Evolutionary conservation across 371 early-diverging fungal species (phyloP), one percentile per base, ranked within the genome.

Genomic region (Actinomortierella ambigua): DNA sequence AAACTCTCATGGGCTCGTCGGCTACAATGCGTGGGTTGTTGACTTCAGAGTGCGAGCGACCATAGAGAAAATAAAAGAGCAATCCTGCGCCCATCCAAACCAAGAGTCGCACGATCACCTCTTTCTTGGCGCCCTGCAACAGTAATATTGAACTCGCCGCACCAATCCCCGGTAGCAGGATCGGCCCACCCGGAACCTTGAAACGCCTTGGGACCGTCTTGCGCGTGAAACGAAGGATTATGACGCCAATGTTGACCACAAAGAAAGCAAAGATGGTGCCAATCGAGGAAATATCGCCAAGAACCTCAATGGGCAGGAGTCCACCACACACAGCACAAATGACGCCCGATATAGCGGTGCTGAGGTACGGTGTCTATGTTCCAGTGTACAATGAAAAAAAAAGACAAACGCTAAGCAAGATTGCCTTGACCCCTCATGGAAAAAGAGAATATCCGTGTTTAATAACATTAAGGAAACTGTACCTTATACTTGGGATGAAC

Each of bases 211-310:
- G 84, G 1, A 84, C 81, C 22, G 93, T 85, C 13, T 94, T 92
- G 27, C 89, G 83, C 24, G 84, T 89, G 58, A 82, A 82, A 11
- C 95, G 87, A 80, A 95, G 80, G 26, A 95, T 84, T 47, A 88
- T 80, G 3, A 90, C 88, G 51, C 90, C 90, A 34, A 86, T 64
- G 59, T 91, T 90, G 27, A 95, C 95, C 24, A 95, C 77, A 62
- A 92, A 88, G 82, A 94, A 94, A 0, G 93, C 91, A 60, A 94
- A 80, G 29, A 96, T 77, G 0, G 96, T 95, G 15, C 95, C 95
- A 34, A 93, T 83, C 1, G 92, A 90, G 2, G 94, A 92, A 82
- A 96, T 84, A 59, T 94, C 91, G 55, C 91, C 92, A 4, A 95
- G 77, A 15, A 94, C 73, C 55, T 90, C 93, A 9, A 94, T 87